These are phyloP conservation scores for Rutstroemia sp. DNA, from an alignment of 2,329 filamentous ascomycete species.

Conservation along the genomic window DNA sequence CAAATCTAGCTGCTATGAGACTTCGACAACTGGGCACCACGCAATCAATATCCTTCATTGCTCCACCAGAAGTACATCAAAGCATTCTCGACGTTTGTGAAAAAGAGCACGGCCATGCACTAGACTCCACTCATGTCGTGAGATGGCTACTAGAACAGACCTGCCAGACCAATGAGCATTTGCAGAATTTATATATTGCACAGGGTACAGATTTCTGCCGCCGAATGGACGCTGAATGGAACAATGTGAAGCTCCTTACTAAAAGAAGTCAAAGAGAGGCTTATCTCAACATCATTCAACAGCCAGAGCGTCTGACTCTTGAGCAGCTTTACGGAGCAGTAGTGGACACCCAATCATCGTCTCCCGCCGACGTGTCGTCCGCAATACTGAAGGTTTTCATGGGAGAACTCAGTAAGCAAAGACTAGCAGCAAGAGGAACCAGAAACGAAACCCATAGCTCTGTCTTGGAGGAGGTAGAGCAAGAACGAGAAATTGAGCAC, in stretches of 20 bases:
- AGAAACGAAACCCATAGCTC: conserved; percentile 39
- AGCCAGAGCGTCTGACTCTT: conserved; percentile 49
- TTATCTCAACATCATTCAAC: conserved; percentile 40
- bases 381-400: conserved; percentile 7
- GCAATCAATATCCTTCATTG: conserved; percentile 25
- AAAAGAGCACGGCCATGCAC: conserved; percentile 17
- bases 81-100: conserved; percentile 45
- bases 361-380: conserved; percentile 9
- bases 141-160: conserved; percentile 59
- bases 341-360: conserved; percentile 11
- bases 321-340: conserved; percentile 47
- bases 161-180: conserved; percentile 50
- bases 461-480: conserved; percentile 47
- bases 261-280: conserved; percentile 25
- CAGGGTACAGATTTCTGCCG: conserved; percentile 56
- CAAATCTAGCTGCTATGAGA: conserved; percentile 51
- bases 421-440: conserved; percentile 35
- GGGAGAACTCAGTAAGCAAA: conserved; percentile 29
- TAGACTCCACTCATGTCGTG: conserved; percentile 40
- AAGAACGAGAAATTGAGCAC: conserved; percentile 40
- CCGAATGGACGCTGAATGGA: conserved; percentile 42
- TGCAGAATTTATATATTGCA: conserved; percentile 49
- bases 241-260: conserved; percentile 35
- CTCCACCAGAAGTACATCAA: conserved; percentile 30
- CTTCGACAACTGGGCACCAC: conserved; percentile 48